phyloP scores from a whole-genome alignment of 2,329 filamentous ascomycete genomes.

The Stemphylium vesicarium region DNA sequence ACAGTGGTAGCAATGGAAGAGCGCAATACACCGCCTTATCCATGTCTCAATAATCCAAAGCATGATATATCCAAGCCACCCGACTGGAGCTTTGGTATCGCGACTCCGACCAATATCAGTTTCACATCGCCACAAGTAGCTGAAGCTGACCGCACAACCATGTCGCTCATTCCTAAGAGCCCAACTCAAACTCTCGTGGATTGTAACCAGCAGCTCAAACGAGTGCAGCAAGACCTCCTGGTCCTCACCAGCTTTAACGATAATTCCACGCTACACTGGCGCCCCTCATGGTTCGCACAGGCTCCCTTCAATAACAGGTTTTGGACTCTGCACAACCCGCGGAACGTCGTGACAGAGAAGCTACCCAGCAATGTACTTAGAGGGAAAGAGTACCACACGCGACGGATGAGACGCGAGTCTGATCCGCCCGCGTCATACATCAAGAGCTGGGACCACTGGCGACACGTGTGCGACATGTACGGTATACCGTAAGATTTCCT shows the following conservation, averaged over 20 bases:
- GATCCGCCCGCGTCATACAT: conserved; percentile 29
- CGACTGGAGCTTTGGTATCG: not conserved
- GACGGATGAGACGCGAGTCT: conserved; percentile 23
- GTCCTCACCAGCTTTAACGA: conserved; percentile 36
- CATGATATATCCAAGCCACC: not conserved
- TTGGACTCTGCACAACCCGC: conserved; percentile 42
- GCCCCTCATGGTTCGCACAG: conserved; percentile 35
- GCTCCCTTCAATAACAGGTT: not conserved
- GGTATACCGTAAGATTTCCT: conserved; percentile 34
- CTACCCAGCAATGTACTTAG: conserved; percentile 8
- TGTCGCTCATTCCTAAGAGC: not conserved
- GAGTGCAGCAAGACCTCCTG: conserved; percentile 36
- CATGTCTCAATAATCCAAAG: conserved; percentile 5
- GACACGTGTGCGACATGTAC: conserved; percentile 26
- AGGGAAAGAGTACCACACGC: conserved; percentile 23
- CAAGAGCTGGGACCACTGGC: conserved; percentile 32
- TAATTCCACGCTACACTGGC: conserved; percentile 37
- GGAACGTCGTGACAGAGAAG: conserved; percentile 35
- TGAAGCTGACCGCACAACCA: not conserved
- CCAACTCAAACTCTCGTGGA: conserved; percentile 25
- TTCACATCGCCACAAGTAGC: not conserved
- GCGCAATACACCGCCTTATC: conserved; percentile 8
- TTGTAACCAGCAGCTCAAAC: conserved; percentile 18
- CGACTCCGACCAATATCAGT: not conserved
- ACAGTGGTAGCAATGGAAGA: not conserved